A percentile compares a stretch with the other conserved stretches of the same genome.
Conservation (phyloP, 139 green algal species). For the Asterochloris sp. region DNA sequence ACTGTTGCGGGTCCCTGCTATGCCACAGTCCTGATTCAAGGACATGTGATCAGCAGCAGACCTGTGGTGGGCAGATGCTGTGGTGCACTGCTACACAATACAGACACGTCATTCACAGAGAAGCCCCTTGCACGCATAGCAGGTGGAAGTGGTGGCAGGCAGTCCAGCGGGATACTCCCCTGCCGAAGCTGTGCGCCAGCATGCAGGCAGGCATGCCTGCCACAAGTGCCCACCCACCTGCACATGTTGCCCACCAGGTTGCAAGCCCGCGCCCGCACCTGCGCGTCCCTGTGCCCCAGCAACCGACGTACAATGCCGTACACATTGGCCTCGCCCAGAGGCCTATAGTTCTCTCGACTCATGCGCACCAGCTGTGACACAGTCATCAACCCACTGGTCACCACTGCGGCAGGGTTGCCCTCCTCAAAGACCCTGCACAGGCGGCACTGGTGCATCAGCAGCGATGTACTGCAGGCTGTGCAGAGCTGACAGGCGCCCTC, state of each 20-base stretch:
- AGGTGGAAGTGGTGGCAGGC: too few species aligned
- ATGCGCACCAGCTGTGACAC: conserved; percentile 70
- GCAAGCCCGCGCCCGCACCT: conserved; percentile 75
- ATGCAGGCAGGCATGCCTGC: too few species aligned
- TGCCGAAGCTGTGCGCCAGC: too few species aligned
- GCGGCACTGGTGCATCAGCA: not conserved
- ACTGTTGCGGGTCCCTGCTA: too few species aligned
- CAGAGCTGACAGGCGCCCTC: too few species aligned
- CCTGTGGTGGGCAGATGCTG: too few species aligned
- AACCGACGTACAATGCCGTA: conserved; percentile 32
- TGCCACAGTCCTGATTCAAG: too few species aligned
- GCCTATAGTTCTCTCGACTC: conserved; percentile 27
- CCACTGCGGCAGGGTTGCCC: conserved; percentile 38
- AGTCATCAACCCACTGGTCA: conserved; percentile 60
- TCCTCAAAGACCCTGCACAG: conserved; percentile 24
- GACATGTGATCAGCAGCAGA: too few species aligned
- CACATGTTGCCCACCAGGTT: conserved; percentile 97
- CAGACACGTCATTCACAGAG: too few species aligned
- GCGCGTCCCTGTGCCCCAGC: conserved; percentile 60
- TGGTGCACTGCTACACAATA: too few species aligned
- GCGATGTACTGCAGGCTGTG: not conserved
- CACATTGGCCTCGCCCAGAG: conserved; percentile 27
- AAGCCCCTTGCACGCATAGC: too few species aligned
- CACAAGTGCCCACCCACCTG: not conserved
- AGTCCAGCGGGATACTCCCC: conserved; percentile 14